phyloP scores from a whole-genome alignment of 257 asterid species.

The Linaria vulgaris region DNA sequence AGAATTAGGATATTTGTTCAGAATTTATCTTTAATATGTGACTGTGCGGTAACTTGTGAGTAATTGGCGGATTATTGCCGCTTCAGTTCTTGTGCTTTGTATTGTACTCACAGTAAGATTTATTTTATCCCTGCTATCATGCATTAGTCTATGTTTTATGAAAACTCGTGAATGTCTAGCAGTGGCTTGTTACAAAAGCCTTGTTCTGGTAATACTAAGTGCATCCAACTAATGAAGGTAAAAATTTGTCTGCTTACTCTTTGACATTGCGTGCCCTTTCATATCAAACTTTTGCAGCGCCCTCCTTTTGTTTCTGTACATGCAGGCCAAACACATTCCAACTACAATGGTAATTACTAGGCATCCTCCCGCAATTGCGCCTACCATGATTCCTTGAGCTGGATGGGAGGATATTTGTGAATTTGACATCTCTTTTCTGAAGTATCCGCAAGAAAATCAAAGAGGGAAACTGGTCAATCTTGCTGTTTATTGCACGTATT shows the following conservation, averaged over 20 bases:
- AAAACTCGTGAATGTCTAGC: too few relatives aligned
- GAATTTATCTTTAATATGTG: not conserved
- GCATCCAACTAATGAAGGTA: too few relatives aligned
- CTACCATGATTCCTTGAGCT: conserved; percentile 39
- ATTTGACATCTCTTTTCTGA: conserved; percentile 50
- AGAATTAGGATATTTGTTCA: conserved; percentile 2
- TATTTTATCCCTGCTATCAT: too few relatives aligned
- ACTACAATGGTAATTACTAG: conserved; percentile 34
- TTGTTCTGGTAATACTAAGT: too few relatives aligned
- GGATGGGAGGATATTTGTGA: conserved; percentile 36
- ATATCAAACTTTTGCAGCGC: conserved; percentile 28
- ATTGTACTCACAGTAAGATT: not conserved
- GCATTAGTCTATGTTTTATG: too few relatives aligned
- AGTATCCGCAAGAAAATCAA: conserved; percentile 18
- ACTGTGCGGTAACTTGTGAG: not conserved
- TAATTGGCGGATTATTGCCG: not conserved
- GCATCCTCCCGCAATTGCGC: conserved; percentile 48
- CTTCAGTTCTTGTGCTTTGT: conserved; percentile 15
- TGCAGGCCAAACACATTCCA: conserved; percentile 38
- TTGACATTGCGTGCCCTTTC: conserved; percentile 57
- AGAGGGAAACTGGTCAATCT: conserved; percentile 25
- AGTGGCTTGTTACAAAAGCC: too few relatives aligned
- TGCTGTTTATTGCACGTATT: conserved; percentile 1
- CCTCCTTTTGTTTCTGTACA: conserved; percentile 38
- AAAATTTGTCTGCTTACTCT: conserved; percentile 45